These are phyloP conservation scores for Ephemerocybe angulata DNA, from an alignment of 768 basidiomycete species.

Conservation along the genomic window DNA sequence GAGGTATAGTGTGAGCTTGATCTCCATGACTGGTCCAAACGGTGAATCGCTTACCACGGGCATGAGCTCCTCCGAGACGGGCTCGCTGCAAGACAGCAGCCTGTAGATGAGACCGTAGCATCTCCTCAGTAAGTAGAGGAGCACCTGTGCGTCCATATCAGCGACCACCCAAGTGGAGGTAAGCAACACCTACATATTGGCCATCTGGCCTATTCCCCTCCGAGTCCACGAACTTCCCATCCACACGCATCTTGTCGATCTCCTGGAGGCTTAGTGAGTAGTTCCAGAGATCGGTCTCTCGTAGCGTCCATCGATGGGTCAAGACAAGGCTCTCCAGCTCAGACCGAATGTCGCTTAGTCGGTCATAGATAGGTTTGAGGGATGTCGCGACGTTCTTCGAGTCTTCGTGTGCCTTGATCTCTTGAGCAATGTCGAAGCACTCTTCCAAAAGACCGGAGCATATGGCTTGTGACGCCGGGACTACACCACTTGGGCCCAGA, in stretches of 20 bases:
- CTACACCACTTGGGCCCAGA: conserved; percentile 82
- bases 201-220: conserved; percentile 90
- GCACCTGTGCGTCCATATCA: conserved; percentile 51
- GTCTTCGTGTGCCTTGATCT: conserved; percentile 91
- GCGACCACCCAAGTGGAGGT: background rate
- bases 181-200: conserved; percentile 72
- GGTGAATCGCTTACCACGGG: conserved; percentile 60
- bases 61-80: conserved; percentile 97
- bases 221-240: conserved; percentile 94
- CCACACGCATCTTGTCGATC: conserved; percentile 95
- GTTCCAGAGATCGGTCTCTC: conserved; percentile 92
- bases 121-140: conserved; percentile 87
- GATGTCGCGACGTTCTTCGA: conserved; percentile 82
- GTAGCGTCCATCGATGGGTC: conserved; percentile 94
- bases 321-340: conserved; percentile 90
- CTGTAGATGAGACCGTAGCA: conserved; percentile 97
- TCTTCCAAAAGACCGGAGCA: conserved; percentile 92
- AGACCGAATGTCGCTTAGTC: conserved; percentile 77
- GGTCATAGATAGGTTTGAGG: conserved; percentile 90
- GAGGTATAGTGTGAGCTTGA: background rate
- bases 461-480: conserved; percentile 88
- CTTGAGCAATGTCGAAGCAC: conserved; percentile 92
- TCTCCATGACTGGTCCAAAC: background rate
- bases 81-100: conserved; percentile 90
- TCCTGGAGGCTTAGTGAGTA: conserved; percentile 92